These are phyloP conservation scores for Aurantiochytrium sp. DNA, from an alignment of 108 stramenopile genomes.

Conservation along the genomic window DNA sequence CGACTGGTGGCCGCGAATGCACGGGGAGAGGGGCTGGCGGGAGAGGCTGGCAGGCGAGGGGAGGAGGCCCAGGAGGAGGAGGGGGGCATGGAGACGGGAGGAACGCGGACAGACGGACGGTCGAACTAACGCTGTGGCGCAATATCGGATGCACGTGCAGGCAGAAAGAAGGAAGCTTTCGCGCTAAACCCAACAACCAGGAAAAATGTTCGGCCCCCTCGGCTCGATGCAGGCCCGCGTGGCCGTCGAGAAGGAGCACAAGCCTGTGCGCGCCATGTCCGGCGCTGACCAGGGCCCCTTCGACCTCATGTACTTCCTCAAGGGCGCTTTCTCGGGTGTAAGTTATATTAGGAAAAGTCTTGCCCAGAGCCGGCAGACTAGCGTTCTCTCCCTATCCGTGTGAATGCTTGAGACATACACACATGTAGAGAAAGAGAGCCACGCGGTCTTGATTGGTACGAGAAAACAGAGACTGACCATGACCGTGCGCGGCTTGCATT, in stretches of 20 bases:
- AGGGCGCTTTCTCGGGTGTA: constrained; percentile 56
- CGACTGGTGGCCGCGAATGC: no score
- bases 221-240: background rate
- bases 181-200: background rate
- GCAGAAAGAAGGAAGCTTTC: no score
- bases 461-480: no score
- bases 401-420: background rate
- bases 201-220: constrained; percentile 5
- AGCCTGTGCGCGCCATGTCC: background rate
- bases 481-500: no score
- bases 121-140: no score
- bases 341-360: background rate
- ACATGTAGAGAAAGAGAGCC: background rate
- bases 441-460: no score
- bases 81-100: no score
- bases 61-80: no score
- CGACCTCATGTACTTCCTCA: constrained; percentile 36
- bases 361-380: background rate
- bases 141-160: no score
- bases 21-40: no score
- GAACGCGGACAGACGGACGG: no score
- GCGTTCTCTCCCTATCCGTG: background rate
- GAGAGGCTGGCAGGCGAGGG: no score
- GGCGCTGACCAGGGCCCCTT: constrained; percentile 9
- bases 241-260: background rate